Evolutionary conservation across 129 eudicot genomes (phyloP).

Genomic region (Pseudognaphalium luteoalbum): DNA sequence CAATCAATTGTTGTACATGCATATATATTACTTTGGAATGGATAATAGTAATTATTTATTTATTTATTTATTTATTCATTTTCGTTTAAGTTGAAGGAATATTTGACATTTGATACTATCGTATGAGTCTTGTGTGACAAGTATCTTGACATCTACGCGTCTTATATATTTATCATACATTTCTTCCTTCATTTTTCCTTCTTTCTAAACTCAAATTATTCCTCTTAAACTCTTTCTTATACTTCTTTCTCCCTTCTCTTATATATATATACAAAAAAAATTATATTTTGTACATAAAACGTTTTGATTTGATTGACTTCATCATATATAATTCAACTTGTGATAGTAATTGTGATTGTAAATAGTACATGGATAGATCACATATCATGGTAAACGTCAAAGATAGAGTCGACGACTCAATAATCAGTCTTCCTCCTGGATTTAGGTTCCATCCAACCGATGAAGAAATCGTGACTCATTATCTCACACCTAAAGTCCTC

Average conservation of each 20-base stretch:
- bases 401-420: constrained; percentile 24
- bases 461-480: constrained; percentile 65
- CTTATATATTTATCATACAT: constrained; percentile 24
- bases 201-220: neutral
- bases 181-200: constrained; percentile 5
- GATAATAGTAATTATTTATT: neutral
- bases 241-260: no score
- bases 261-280: no score
- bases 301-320: no score
- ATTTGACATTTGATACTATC: constrained; percentile 27
- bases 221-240: neutral
- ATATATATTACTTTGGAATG: neutral
- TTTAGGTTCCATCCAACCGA: constrained; percentile 81
- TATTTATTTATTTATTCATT: neutral
- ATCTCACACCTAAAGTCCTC: constrained; percentile 49
- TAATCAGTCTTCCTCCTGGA: constrained; percentile 60
- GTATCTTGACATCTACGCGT: constrained; percentile 27
- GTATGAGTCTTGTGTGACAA: constrained; percentile 31
- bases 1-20: no score
- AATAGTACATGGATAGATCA: no score
- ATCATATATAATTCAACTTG: no score
- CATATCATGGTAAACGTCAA: neutral
- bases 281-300: no score
- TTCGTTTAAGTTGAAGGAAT: neutral
- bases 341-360: no score